Conservation (phyloP, 495 filamentous ascomycete species). For the Ascodesmis nigricans region DNA sequence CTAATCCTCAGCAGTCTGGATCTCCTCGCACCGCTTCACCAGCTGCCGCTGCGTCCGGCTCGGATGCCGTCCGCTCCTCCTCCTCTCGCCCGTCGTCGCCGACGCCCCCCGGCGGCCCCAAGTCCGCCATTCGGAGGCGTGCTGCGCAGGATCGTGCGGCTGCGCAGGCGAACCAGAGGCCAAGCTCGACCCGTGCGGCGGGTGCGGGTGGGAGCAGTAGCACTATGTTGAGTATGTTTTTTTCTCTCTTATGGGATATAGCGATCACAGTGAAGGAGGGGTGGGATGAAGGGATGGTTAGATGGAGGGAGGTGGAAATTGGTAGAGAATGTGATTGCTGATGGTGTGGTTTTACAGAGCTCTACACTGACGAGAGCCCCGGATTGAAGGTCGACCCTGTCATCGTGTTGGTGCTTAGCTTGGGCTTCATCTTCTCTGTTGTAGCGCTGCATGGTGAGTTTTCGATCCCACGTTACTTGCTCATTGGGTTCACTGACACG, state of each 20-base stretch:
- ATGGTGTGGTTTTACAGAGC: conserved; percentile 29
- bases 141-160: conserved; percentile 92
- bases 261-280: neutral
- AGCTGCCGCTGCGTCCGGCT: conserved; percentile 25
- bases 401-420: conserved; percentile 76
- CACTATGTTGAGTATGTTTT: conserved; percentile 84
- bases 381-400: conserved; percentile 94
- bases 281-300: neutral
- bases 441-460: conserved; percentile 96
- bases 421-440: conserved; percentile 97
- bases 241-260: neutral
- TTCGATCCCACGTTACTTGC: too few relatives aligned
- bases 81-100: conserved; percentile 64
- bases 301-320: neutral
- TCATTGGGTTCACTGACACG: too few relatives aligned
- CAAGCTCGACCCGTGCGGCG: conserved; percentile 73
- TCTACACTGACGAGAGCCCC: conserved; percentile 97
- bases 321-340: neutral
- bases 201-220: conserved; percentile 89
- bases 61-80: conserved; percentile 35
- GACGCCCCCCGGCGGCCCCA: conserved; percentile 76
- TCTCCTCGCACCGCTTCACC: conserved; percentile 55
- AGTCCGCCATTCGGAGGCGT: conserved; percentile 78
- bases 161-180: conserved; percentile 72
- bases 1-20: too few relatives aligned